phyloP scores from a whole-genome alignment of 2,329 filamentous ascomycete species.

The Fusarium mundagurra region DNA sequence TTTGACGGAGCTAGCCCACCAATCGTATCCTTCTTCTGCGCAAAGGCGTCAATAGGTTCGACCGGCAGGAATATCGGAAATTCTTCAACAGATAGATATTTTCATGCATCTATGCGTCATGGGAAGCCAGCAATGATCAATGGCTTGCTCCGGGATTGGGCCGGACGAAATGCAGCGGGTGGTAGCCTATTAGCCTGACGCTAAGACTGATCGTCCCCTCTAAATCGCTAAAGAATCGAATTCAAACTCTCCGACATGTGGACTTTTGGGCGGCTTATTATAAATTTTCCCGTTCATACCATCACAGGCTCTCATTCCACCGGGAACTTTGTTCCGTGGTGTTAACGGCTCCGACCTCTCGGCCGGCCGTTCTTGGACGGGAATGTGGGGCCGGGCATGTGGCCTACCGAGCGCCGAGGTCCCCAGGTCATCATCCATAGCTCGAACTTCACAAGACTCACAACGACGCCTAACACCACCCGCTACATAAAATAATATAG shows the following conservation, averaged over 20 bases:
- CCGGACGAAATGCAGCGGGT: constrained; percentile 8
- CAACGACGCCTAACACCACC: not conserved
- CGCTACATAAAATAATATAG: not conserved
- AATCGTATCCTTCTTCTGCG: not conserved
- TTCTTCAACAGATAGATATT: not conserved
- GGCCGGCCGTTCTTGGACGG: constrained; percentile 1
- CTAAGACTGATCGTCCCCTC: not conserved
- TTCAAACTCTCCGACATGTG: constrained; percentile 1
- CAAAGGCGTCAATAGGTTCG: not conserved
- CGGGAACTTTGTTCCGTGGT: not conserved
- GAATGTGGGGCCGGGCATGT: constrained; percentile 33
- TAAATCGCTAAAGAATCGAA: constrained; percentile 1
- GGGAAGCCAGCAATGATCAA: not conserved
- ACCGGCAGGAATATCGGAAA: not conserved
- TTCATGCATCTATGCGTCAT: constrained; percentile 10
- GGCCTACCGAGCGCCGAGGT: constrained; percentile 31
- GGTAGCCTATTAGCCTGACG: not conserved
- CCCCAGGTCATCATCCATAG: constrained; percentile 15
- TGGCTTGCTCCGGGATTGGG: not conserved
- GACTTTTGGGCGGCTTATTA: not conserved
- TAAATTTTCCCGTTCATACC: not conserved
- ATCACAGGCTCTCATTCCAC: not conserved
- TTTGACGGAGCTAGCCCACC: not conserved
- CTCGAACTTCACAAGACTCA: not conserved
- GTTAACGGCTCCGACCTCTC: constrained; percentile 2